Conservation (phyloP, 139 green algal genomes). For the Chlamydomonas sp. region DNA sequence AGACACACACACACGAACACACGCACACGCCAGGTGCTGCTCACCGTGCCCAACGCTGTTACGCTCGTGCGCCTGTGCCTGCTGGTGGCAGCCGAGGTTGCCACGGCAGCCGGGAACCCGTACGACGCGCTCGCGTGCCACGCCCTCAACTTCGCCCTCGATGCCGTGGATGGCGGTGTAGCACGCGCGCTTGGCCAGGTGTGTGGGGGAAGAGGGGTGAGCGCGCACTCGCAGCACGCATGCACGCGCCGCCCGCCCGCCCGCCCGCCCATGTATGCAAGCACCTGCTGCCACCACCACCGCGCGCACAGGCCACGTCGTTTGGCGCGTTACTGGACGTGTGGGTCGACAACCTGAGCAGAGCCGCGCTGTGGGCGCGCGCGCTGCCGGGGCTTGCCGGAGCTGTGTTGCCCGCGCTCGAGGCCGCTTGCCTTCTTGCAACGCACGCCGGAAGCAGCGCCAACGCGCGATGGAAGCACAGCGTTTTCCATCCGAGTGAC, state of each 20-base stretch:
- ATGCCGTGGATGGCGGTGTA: slow-evolving; percentile 4
- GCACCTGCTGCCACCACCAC: neutral
- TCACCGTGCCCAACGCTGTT: slow-evolving; percentile 9
- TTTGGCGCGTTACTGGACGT: slow-evolving; percentile 18
- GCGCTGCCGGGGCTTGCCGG: neutral
- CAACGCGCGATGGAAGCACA: no score
- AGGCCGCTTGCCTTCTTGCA: neutral
- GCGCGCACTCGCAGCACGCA: neutral
- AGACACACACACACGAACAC: no score
- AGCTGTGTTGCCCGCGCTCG: neutral
- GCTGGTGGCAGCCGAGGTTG: neutral
- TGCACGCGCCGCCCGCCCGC: no score
- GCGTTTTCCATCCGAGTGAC: no score
- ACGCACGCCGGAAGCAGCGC: neutral
- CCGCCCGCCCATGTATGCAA: neutral
- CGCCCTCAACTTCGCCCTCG: neutral
- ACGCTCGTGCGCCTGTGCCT: neutral
- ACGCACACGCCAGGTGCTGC: slow-evolving; percentile 4
- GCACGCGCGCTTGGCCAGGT: neutral
- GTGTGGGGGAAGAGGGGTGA: neutral
- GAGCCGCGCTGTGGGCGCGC: slow-evolving; percentile 1
- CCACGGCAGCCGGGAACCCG: neutral
- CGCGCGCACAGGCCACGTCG: neutral
- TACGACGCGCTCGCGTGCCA: neutral
- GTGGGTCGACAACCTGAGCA: slow-evolving; percentile 5